phyloP scores from a whole-genome alignment of 768 basidiomycete species.

The Asterophora lycoperdoides region DNA sequence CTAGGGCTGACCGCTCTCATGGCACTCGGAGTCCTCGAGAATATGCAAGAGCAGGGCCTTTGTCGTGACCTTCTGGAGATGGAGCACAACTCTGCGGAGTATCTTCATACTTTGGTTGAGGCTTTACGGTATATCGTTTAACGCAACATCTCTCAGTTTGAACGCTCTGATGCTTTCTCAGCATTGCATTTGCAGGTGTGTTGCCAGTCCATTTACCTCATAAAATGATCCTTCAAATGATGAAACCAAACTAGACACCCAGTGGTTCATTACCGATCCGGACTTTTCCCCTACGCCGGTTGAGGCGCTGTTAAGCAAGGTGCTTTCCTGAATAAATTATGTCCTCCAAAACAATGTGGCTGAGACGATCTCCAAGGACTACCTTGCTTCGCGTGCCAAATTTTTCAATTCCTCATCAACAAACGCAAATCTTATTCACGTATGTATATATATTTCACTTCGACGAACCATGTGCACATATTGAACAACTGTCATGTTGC shows the following conservation, averaged over 20 bases:
- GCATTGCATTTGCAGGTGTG: conserved; percentile 70
- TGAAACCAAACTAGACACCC: conserved; percentile 50
- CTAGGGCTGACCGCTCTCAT: conserved; percentile 86
- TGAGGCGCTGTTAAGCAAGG: conserved; percentile 80
- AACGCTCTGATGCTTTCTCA: conserved; percentile 19
- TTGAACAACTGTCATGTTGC: too few species aligned
- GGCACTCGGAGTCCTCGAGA: conserved; percentile 90
- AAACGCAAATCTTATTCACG: conserved; percentile 63
- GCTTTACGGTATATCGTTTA: conserved; percentile 59
- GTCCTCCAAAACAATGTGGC: not conserved
- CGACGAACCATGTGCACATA: conserved; percentile 1
- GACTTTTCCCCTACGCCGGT: conserved; percentile 75
- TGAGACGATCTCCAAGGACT: conserved; percentile 67
- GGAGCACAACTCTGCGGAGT: conserved; percentile 89
- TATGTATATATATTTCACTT: conserved; percentile 26
- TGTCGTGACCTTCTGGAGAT: conserved; percentile 66
- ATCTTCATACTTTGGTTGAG: conserved; percentile 85
- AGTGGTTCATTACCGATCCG: conserved; percentile 90
- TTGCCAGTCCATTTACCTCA: not conserved
- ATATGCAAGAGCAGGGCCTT: conserved; percentile 70
- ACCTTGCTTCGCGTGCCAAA: conserved; percentile 73
- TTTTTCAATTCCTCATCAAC: conserved; percentile 70
- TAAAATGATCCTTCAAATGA: not conserved
- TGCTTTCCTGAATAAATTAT: conserved; percentile 19
- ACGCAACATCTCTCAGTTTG: not conserved